Evolutionary conservation across 2,329 filamentous ascomycete genomes (phyloP), one percentile per base, ranked within the genome.

Genomic region (Calcarisporium arbuscula): DNA sequence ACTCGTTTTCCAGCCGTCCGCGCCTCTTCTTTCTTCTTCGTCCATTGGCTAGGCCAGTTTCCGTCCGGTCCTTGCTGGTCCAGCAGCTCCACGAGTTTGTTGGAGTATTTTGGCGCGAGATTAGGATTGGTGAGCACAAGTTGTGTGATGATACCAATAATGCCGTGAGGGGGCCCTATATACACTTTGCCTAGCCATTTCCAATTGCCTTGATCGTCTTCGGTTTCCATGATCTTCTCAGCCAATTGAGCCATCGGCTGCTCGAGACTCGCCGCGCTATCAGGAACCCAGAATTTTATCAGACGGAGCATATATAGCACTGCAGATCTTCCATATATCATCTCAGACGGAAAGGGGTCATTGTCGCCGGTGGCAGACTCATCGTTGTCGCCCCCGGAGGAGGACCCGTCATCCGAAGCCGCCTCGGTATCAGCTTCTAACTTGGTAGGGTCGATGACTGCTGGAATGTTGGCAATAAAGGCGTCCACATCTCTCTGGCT

Each of bases 101-200:
- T 57, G 41, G 73, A 66, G 4, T 85, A 57, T 30, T 66, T 64
- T 2, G 65, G 53, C 2, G 78, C 76, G 42, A 72, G 65, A 5
- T 61, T 56, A 1, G 75, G 70, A 36, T 70, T 67, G 3, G 77
- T 76, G 16, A 73, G 61, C 2, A 83, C 68, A 11, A 85, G 61
- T 53, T 86, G 82, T n/a, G 74, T 78, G 36, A 86, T 68, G 52
- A 83, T 84, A 5, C 82, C 79, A 18, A 85, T 73, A 10, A 74
- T 69, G 7, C 82, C 82, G 49, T 86, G 80, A 0, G 72, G 74
- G 5, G 80, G 76, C 2, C 82, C 82, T 22, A 82, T 62, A 48
- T 82, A 83, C 14, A 60, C 51, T 45, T 74, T 75, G 11, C 70
- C 72, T 39, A 76, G 71, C 74, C 77, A 85, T 42, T 67, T 69